Percentiles rank a stretch among this genome's conserved stretches.
Conservation (phyloP, 2,329 filamentous ascomycete genomes). For the Penicillium oxalicum region DNA sequence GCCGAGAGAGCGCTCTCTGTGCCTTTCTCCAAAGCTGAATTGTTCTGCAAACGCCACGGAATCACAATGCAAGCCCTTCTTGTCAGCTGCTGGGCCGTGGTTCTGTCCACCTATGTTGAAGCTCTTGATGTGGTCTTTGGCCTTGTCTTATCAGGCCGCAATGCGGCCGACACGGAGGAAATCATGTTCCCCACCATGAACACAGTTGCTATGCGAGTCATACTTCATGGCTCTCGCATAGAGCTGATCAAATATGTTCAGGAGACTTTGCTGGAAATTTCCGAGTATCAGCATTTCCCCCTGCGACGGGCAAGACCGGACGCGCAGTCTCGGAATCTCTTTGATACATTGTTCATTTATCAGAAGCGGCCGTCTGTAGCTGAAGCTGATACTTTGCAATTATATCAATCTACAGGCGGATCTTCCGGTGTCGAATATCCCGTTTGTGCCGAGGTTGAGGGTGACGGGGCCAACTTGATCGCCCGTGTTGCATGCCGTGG, state of each 20-base stretch:
- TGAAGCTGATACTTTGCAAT: conserved; percentile 10
- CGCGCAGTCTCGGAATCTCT: conserved; percentile 44
- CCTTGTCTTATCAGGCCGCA: conserved; percentile 76
- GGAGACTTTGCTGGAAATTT: conserved; percentile 58
- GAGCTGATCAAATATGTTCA: conserved; percentile 70
- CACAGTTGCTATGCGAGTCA: conserved; percentile 67
- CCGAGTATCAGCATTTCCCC: conserved; percentile 71
- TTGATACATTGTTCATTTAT: conserved; percentile 62
- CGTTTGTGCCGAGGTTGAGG: conserved; percentile 74
- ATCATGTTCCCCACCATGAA: conserved; percentile 90
- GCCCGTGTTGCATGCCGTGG: conserved; percentile 70
- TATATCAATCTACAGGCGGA: conserved; percentile 61
- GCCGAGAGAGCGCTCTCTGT: conserved; percentile 26
- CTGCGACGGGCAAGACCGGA: conserved; percentile 62
- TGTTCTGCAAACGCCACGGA: conserved; percentile 59
- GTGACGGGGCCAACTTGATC: conserved; percentile 48
- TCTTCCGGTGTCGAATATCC: conserved; percentile 71
- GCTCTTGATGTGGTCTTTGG: conserved; percentile 76
- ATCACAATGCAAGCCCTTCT: conserved; percentile 72
- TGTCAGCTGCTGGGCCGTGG: conserved; percentile 68
- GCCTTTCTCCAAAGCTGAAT: conserved; percentile 38
- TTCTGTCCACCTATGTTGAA: conserved; percentile 57
- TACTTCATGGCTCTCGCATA: conserved; percentile 61
- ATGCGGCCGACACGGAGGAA: conserved; percentile 60
- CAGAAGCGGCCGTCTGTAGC: conserved; percentile 48